Conservation (phyloP, 768 basidiomycete genomes). For the Psilocybe sp. region DNA sequence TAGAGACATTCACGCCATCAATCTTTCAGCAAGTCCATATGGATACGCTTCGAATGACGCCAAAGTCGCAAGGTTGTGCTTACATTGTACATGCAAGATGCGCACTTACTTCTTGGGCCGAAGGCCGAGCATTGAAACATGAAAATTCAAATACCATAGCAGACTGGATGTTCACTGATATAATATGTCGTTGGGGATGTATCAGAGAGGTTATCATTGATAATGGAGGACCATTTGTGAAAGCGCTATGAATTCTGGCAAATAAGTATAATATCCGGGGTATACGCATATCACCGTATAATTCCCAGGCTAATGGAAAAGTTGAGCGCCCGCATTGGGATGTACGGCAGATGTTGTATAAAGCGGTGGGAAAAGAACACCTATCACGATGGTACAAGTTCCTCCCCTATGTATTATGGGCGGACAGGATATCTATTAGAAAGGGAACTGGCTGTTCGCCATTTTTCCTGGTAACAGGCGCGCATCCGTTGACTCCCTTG, state of each 20-base stretch:
- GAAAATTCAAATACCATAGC: slow-evolving; percentile 19
- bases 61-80: slow-evolving; percentile 10
- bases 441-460: slow-evolving; percentile 25
- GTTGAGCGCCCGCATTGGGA: slow-evolving; percentile 21
- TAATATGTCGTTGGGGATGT: slow-evolving; percentile 37
- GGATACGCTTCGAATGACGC: slow-evolving; percentile 9
- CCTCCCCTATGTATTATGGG: slow-evolving; percentile 28
- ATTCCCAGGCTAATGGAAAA: slow-evolving; percentile 18
- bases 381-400: slow-evolving; percentile 24
- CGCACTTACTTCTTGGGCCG: slow-evolving; percentile 15
- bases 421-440: slow-evolving; percentile 24
- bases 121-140: slow-evolving; percentile 18
- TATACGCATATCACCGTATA: slow-evolving; percentile 18
- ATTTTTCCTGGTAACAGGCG: slow-evolving; percentile 27
- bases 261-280: slow-evolving; percentile 19
- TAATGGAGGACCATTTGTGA: slow-evolving; percentile 26
- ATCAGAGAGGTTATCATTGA: slow-evolving; percentile 39
- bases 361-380: slow-evolving; percentile 18
- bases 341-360: slow-evolving; percentile 16
- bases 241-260: slow-evolving; percentile 14
- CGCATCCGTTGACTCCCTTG: slow-evolving; percentile 27
- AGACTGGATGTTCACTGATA: slow-evolving; percentile 24
- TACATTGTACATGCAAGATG: slow-evolving; percentile 22
- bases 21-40: slow-evolving; percentile 6
- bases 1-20: slow-evolving; percentile 10